Evolutionary conservation across 1,284 basidiomycete species (phyloP).

Genomic region (Ceratobasidium papillatum): DNA sequence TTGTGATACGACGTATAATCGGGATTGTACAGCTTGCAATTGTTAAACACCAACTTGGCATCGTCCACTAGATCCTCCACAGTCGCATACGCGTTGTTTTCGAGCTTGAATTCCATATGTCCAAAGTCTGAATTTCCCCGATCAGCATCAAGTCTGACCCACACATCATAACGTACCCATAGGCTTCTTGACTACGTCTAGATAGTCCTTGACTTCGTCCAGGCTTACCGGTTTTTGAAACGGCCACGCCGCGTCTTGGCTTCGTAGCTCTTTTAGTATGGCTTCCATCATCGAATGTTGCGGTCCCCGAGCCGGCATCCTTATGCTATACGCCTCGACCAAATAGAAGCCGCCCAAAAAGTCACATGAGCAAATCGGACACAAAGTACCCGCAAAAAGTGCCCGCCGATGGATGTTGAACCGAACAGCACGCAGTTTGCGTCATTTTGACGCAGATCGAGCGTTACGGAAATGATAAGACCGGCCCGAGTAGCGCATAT

Average conservation of each 20-base stretch:
- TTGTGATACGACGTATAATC: constrained; percentile 86
- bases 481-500: constrained; percentile 54
- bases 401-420: not conserved
- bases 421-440: not conserved
- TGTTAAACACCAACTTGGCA: constrained; percentile 87
- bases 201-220: constrained; percentile 90
- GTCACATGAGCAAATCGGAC: not conserved
- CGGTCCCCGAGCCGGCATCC: constrained; percentile 63
- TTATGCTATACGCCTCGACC: constrained; percentile 50
- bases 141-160: constrained; percentile 32
- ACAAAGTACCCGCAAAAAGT: constrained; percentile 10
- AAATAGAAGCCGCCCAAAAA: constrained; percentile 25
- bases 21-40: constrained; percentile 91
- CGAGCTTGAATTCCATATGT: constrained; percentile 94
- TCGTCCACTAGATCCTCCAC: constrained; percentile 85
- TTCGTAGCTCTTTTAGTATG: constrained; percentile 83
- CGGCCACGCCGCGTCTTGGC: constrained; percentile 87
- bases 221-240: constrained; percentile 84
- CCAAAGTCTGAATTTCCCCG: constrained; percentile 72
- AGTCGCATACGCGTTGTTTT: constrained; percentile 78
- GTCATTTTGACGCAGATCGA: not conserved
- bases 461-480: not conserved
- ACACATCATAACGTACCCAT: constrained; percentile 73
- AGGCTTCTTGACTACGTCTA: constrained; percentile 87
- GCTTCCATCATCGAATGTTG: constrained; percentile 78